phyloP scores from a whole-genome alignment of 768 basidiomycete species.

The Trametes sanguinea region DNA sequence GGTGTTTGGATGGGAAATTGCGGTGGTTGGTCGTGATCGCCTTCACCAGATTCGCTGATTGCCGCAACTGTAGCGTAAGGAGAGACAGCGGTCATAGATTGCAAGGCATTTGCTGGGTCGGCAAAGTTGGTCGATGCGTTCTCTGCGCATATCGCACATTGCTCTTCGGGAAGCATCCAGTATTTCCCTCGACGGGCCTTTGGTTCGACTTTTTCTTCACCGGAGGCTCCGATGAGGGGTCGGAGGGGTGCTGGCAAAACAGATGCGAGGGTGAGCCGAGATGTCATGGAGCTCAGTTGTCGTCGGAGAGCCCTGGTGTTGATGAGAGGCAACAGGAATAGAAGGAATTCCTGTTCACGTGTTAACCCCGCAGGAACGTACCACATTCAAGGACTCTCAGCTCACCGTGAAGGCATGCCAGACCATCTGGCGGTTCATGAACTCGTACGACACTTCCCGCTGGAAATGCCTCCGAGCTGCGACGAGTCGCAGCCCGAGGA shows the following conservation, averaged over 20 bases:
- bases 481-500: slow-evolving; percentile 73
- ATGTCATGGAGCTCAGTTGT: slow-evolving; percentile 44
- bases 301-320: slow-evolving; percentile 67
- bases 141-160: slow-evolving; percentile 91
- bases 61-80: slow-evolving; percentile 18
- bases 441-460: slow-evolving; percentile 94
- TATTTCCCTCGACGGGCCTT: slow-evolving; percentile 54
- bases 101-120: slow-evolving; percentile 53
- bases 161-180: slow-evolving; percentile 64
- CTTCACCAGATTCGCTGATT: neutral
- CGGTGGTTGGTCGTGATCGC: slow-evolving; percentile 45
- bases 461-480: slow-evolving; percentile 69
- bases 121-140: slow-evolving; percentile 64
- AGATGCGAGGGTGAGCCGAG: slow-evolving; percentile 26
- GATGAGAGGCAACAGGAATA: slow-evolving; percentile 88
- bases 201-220: neutral
- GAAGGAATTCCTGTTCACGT: slow-evolving; percentile 79
- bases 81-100: slow-evolving; percentile 34
- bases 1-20: slow-evolving; percentile 73
- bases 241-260: slow-evolving; percentile 39
- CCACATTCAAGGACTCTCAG: slow-evolving; percentile 5
- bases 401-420: slow-evolving; percentile 98
- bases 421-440: slow-evolving; percentile 99
- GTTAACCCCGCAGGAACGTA: neutral
- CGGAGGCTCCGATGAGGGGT: slow-evolving; percentile 19